Evolutionary conservation across 1,139 yeast genomes (phyloP).

Genomic region (Yamadazyma oceani): DNA sequence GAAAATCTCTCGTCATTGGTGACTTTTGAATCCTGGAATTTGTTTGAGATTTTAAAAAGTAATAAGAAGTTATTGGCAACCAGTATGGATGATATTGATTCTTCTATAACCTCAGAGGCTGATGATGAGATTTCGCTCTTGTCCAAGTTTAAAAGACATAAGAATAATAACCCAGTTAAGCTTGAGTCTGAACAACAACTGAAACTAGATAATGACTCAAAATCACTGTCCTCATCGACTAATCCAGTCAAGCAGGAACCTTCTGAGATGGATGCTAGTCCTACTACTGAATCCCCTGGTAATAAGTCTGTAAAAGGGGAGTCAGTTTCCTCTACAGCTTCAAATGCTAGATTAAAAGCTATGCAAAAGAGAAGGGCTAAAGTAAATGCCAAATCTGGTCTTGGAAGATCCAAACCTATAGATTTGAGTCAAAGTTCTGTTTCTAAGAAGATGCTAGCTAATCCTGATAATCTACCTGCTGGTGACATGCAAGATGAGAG

Average conservation of each 20-base stretch:
- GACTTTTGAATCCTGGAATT: conserved; percentile 61
- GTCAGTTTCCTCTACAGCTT: conserved; percentile 23
- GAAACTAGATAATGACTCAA: conserved; percentile 3
- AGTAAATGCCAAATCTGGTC: conserved; percentile 65
- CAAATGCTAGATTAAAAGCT: conserved; percentile 84
- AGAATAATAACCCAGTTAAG: conserved; percentile 20
- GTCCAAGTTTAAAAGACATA: conserved; percentile 40
- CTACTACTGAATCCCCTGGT: conserved; percentile 1
- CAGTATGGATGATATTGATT: conserved; percentile 49
- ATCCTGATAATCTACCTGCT: conserved; percentile 22
- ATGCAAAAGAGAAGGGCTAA: conserved; percentile 93
- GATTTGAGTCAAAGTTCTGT: conserved; percentile 81
- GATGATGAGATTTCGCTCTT: conserved; percentile 29
- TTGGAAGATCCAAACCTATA: conserved; percentile 54
- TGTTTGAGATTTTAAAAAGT: conserved; percentile 62
- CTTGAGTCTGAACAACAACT: conserved; percentile 14
- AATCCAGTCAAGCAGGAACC: conserved; percentile 12
- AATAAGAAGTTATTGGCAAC: conserved; percentile 75
- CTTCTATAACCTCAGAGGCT: conserved; percentile 13
- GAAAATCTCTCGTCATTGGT: conserved; percentile 51
- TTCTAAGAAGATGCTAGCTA: conserved; percentile 55
- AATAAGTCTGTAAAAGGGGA: conserved; percentile 15
- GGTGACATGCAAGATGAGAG: conserved; percentile 14
- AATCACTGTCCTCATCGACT: conserved; percentile 3
- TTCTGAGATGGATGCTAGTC: not conserved